Evolutionary conservation across 768 basidiomycete species (phyloP).

Genomic region (Leccinum aurantiacum): DNA sequence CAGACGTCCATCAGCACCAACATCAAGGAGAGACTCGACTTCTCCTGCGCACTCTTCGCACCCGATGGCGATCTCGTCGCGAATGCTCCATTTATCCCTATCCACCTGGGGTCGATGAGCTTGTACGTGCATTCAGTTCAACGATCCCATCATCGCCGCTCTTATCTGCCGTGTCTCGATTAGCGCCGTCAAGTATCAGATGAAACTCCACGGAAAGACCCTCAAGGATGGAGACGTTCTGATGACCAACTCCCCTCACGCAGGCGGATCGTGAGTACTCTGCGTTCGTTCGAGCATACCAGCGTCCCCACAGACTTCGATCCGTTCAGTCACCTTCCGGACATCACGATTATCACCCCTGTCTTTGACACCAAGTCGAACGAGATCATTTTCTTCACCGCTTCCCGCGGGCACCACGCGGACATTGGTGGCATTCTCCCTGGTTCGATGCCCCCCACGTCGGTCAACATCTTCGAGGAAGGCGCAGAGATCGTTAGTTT

Average conservation of each 20-base stretch:
- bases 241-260: constrained; percentile 88
- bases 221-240: constrained; percentile 90
- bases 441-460: constrained; percentile 94
- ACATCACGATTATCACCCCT: constrained; percentile 93
- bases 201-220: constrained; percentile 66
- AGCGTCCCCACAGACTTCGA: not conserved
- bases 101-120: constrained; percentile 86
- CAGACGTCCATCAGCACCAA: constrained; percentile 91
- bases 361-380: constrained; percentile 67
- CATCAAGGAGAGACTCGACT: constrained; percentile 95
- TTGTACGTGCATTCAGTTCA: constrained; percentile 56
- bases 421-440: constrained; percentile 93
- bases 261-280: constrained; percentile 78
- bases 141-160: not conserved
- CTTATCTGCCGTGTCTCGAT: not conserved
- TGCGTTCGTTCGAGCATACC: constrained; percentile 6
- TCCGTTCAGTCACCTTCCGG: constrained; percentile 62
- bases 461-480: constrained; percentile 89
- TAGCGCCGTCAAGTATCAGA: constrained; percentile 88
- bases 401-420: constrained; percentile 91
- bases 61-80: constrained; percentile 95
- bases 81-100: constrained; percentile 90
- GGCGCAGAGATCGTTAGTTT: constrained; percentile 90
- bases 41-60: constrained; percentile 91
- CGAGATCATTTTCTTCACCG: constrained; percentile 90